A percentile compares a stretch with the other conserved stretches of the same genome.
phyloP scores from a whole-genome alignment of 1,139 yeast genomes.

The Pichia inconspicua region DNA sequence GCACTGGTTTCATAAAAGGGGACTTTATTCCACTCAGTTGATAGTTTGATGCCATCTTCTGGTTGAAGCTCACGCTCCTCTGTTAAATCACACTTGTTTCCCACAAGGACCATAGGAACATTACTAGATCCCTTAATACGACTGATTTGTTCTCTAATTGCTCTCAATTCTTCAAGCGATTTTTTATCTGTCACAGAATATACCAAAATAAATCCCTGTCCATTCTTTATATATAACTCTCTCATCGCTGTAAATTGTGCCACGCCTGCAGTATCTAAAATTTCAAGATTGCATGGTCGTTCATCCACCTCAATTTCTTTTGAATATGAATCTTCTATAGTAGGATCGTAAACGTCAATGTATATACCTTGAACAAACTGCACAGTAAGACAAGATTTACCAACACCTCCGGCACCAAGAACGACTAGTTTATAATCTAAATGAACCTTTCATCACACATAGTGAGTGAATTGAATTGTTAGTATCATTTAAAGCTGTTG shows the following conservation, averaged over 20 bases:
- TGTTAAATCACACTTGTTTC: conserved; percentile 73
- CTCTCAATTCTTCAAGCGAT: conserved; percentile 70
- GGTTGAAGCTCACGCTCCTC: conserved; percentile 75
- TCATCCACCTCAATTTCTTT: conserved; percentile 91
- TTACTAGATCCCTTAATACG: conserved; percentile 74
- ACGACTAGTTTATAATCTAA: conserved; percentile 83
- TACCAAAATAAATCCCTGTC: conserved; percentile 82
- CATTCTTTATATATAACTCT: conserved; percentile 89
- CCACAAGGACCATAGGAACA: conserved; percentile 69
- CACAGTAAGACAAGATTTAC: conserved; percentile 90
- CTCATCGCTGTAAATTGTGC: conserved; percentile 96
- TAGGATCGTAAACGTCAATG: conserved; percentile 94
- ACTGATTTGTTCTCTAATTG: conserved; percentile 75
- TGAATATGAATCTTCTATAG: conserved; percentile 93
- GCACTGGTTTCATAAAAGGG: conserved; percentile 92
- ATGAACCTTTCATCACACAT: not conserved
- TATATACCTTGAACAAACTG: conserved; percentile 87
- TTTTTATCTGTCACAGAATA: conserved; percentile 76
- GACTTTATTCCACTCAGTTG: conserved; percentile 61
- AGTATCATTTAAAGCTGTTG: not conserved
- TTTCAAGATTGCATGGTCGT: conserved; percentile 83
- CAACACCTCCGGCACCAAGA: conserved; percentile 98
- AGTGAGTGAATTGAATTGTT: conserved; percentile 1
- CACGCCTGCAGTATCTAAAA: conserved; percentile 96
- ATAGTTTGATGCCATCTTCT: conserved; percentile 75